These are phyloP conservation scores for Nicotiana tabacum DNA, from an alignment of 257 asterid genomes.

Conservation along the genomic window DNA sequence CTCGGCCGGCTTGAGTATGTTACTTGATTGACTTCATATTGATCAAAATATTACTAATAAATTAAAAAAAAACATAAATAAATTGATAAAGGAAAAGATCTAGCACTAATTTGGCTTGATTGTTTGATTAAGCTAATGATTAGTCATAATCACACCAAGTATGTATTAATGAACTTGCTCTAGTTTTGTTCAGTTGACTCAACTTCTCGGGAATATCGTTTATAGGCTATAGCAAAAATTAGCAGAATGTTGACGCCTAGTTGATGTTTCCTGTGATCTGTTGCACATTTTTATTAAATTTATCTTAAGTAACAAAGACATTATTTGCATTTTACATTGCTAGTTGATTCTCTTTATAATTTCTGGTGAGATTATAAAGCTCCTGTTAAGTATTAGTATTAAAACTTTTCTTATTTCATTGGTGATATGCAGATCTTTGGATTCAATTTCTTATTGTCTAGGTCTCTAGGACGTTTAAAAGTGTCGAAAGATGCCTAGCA, in stretches of 20 bases:
- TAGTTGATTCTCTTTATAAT: too few species aligned
- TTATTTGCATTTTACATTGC: neutral
- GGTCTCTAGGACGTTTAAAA: neutral
- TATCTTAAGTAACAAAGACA: neutral
- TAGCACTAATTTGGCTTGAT: neutral
- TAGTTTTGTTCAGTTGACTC: neutral
- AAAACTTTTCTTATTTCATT: neutral
- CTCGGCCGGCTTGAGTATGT: neutral
- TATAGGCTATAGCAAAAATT: neutral
- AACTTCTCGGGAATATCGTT: neutral
- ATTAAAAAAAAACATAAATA: neutral
- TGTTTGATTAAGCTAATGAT: neutral
- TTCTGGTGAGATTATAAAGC: neutral
- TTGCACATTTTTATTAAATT: neutral
- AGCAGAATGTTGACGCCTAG: neutral
- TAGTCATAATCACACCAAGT: neutral
- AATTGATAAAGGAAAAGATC: neutral
- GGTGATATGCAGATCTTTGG: constrained; percentile 25
- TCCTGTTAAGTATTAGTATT: neutral
- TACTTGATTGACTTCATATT: neutral
- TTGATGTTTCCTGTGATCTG: neutral
- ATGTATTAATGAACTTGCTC: neutral
- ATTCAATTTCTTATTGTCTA: neutral
- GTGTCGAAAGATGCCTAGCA: constrained; percentile 39
- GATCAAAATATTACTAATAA: neutral